Evolutionary conservation across 192 early-diverging fungal genomes (phyloP).

Genomic region (Linnemannia schmuckeri): DNA sequence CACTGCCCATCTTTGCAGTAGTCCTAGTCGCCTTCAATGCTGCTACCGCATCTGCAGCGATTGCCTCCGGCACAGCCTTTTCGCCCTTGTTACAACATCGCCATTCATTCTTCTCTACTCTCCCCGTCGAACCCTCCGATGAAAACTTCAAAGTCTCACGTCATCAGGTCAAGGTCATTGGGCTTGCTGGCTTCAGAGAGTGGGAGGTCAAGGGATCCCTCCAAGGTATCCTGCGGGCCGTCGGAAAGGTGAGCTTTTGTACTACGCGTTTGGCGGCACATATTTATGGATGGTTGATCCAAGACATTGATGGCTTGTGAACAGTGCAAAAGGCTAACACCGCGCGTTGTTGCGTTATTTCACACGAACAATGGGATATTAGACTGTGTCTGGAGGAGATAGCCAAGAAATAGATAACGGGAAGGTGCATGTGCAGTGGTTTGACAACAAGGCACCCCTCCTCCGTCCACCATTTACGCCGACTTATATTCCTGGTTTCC

Average conservation of each 20-base stretch:
- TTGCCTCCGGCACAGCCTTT: background rate
- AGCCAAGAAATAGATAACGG: background rate
- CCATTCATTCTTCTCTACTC: slow-evolving; percentile 47
- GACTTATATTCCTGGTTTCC: slow-evolving; percentile 42
- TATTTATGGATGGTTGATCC: too few relatives aligned
- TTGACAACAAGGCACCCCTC: slow-evolving; percentile 30
- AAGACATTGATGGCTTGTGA: too few relatives aligned
- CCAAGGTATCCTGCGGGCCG: background rate
- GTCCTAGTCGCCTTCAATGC: slow-evolving; percentile 13
- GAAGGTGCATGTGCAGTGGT: slow-evolving; percentile 48
- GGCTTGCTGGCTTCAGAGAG: slow-evolving; percentile 33
- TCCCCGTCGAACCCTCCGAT: slow-evolving; percentile 46
- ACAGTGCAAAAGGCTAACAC: background rate
- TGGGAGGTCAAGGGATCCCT: slow-evolving; percentile 53
- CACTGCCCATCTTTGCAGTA: slow-evolving; percentile 22
- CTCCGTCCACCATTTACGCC: slow-evolving; percentile 51
- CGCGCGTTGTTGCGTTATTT: background rate
- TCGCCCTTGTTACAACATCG: slow-evolving; percentile 30
- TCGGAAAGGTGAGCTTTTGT: slow-evolving; percentile 18
- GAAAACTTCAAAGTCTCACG: slow-evolving; percentile 37
- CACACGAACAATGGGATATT: background rate
- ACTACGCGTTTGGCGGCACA: background rate
- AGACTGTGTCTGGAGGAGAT: background rate
- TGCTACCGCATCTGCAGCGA: background rate
- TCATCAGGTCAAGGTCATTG: slow-evolving; percentile 47